Conservation (phyloP, 192 early-diverging fungal species). For the Rhizoclosmatium globosum region DNA sequence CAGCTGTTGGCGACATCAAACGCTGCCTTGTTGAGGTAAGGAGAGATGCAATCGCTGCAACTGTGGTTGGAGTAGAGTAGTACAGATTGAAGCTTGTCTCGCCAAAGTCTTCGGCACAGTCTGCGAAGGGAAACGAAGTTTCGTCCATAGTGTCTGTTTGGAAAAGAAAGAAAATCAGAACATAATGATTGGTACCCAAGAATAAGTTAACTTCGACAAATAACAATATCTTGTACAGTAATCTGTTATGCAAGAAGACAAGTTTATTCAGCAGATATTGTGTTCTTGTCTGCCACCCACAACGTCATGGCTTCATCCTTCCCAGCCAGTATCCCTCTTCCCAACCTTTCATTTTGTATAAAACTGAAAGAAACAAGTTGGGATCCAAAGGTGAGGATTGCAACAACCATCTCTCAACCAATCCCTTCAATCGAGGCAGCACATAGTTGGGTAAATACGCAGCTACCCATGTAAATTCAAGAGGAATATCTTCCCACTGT, state of each 20-base stretch:
- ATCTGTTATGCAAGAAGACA: too few species aligned
- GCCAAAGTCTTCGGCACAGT: conserved; percentile 5
- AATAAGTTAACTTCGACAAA: too few species aligned
- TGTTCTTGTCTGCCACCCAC: conserved; percentile 4
- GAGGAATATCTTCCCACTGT: conserved; percentile 19
- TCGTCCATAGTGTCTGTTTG: not conserved
- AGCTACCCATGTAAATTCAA: conserved; percentile 13
- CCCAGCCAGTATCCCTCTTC: not conserved
- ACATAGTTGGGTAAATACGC: conserved; percentile 10
- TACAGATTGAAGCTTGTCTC: not conserved
- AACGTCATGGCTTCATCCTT: conserved; percentile 5
- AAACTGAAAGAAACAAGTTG: not conserved
- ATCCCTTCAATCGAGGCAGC: not conserved
- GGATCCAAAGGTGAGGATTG: not conserved
- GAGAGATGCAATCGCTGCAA: not conserved
- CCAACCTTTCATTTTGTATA: conserved; percentile 26
- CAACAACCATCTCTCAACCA: conserved; percentile 5
- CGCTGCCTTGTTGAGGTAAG: not conserved
- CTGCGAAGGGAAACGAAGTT: not conserved
- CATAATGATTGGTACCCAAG: too few species aligned
- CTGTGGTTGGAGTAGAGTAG: conserved; percentile 3
- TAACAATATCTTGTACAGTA: too few species aligned
- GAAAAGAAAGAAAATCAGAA: too few species aligned
- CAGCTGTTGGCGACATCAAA: not conserved
- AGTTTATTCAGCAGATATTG: too few species aligned